These are phyloP conservation scores for Lepiota brunneoincarnata DNA, from an alignment of 768 basidiomycete species.

Conservation along the genomic window DNA sequence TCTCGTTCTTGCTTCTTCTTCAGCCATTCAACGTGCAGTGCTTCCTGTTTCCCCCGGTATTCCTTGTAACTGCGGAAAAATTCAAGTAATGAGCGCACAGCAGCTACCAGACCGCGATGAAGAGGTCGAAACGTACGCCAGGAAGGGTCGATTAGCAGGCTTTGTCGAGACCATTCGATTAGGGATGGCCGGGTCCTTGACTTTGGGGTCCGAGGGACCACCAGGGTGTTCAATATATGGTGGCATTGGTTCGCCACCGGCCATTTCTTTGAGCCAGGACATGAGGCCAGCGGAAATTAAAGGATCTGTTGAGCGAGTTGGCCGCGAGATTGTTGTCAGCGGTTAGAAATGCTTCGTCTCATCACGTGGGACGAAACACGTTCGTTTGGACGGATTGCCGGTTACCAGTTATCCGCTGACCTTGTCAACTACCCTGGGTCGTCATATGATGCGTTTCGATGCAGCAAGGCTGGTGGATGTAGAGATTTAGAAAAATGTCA, in stretches of 20 bases:
- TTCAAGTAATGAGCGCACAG: constrained; percentile 13
- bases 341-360: too few species aligned
- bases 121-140: constrained; percentile 48
- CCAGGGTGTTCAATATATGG: constrained; percentile 37
- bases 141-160: constrained; percentile 81
- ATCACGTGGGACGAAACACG: constrained; percentile 4
- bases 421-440: too few species aligned
- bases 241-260: constrained; percentile 34
- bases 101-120: too few species aligned
- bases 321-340: not conserved
- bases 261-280: constrained; percentile 64
- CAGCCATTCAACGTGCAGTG: constrained; percentile 60
- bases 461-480: too few species aligned
- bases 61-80: constrained; percentile 53
- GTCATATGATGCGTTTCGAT: too few species aligned
- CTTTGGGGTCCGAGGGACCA: constrained; percentile 44
- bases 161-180: constrained; percentile 77
- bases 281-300: constrained; percentile 29
- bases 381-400: too few species aligned
- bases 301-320: not conserved
- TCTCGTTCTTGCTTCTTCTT: constrained; percentile 70
- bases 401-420: too few species aligned
- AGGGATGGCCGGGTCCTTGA: constrained; percentile 61
- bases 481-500: not conserved
- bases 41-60: constrained; percentile 61